These are phyloP conservation scores for Penstemon barbatus DNA, from an alignment of 257 asterid genomes.

Conservation along the genomic window DNA sequence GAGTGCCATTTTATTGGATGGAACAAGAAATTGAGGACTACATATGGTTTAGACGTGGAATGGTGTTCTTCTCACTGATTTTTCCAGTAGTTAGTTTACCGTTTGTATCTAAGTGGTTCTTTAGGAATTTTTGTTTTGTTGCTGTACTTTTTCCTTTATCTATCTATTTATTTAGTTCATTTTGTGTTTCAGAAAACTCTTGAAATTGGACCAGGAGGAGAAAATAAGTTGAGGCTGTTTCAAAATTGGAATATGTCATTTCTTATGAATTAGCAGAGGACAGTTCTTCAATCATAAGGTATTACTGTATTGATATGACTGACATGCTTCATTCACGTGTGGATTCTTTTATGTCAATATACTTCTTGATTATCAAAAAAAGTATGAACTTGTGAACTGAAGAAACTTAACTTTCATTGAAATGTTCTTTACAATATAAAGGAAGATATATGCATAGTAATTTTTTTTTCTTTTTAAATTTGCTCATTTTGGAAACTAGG, in stretches of 20 bases:
- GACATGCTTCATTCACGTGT: constrained; percentile 12
- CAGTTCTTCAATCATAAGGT: constrained; percentile 31
- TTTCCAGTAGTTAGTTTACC: neutral
- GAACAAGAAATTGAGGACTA: neutral
- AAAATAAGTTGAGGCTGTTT: neutral
- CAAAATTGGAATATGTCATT: constrained; percentile 11
- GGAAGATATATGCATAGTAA: neutral
- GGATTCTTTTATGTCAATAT: neutral
- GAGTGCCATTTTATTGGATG: neutral
- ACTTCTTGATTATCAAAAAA: constrained; percentile 4
- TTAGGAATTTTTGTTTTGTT: neutral
- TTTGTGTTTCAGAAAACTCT: neutral
- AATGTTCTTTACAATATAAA: neutral
- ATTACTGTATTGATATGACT: constrained; percentile 4
- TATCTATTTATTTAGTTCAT: neutral
- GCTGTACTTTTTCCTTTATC: neutral
- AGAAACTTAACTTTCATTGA: neutral
- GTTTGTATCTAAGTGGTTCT: constrained; percentile 2
- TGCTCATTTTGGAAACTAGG: constrained; percentile 8
- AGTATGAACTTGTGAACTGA: constrained; percentile 1
- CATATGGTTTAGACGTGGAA: neutral
- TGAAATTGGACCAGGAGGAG: constrained; percentile 9
- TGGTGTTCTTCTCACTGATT: constrained; percentile 1
- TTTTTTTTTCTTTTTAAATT: neutral
- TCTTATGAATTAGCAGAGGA: constrained; percentile 24